Percentiles rank a stretch among this genome's conserved stretches.
Conservation (phyloP, 1,284 basidiomycete species). For the Fomitopsis palustris region DNA sequence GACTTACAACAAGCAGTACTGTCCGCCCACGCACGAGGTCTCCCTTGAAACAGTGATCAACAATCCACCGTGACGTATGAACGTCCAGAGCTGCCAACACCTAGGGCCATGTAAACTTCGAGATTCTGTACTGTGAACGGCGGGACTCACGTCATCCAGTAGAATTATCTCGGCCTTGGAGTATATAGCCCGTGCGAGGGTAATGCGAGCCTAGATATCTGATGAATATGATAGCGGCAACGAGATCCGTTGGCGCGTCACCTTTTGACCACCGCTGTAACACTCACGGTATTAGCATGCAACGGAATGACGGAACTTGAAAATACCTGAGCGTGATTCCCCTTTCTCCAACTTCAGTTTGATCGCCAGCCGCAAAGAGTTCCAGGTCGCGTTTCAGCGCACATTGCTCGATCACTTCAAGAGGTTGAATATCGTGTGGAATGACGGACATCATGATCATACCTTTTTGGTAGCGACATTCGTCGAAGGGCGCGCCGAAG, state of each 20-base stretch:
- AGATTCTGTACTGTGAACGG: no score
- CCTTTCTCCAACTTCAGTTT: conserved; percentile 69
- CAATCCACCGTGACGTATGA: conserved; percentile 73
- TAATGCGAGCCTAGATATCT: conserved; percentile 56
- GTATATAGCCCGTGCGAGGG: conserved; percentile 71
- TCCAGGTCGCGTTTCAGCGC: conserved; percentile 60
- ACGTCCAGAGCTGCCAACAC: conserved; percentile 55
- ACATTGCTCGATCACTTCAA: conserved; percentile 53
- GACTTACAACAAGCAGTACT: conserved; percentile 65
- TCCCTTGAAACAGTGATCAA: conserved; percentile 62
- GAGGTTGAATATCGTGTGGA: background rate
- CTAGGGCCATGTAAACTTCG: conserved; percentile 10
- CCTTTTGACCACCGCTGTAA: conserved; percentile 66
- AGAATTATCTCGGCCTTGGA: conserved; percentile 59
- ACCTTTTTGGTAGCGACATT: conserved; percentile 42
- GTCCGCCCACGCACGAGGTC: conserved; percentile 33
- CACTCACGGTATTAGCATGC: conserved; percentile 11
- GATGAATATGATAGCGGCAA: background rate
- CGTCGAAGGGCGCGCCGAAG: conserved; percentile 40
- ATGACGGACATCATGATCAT: background rate
- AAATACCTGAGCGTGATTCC: conserved; percentile 48
- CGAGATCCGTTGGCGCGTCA: background rate
- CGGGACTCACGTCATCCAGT: conserved; percentile 51
- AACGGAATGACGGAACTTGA: background rate
- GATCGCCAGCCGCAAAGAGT: conserved; percentile 70